Base-by-base conservation (phyloP, 805 yeast species). In the Phaffomyces opuntiae region DNA sequence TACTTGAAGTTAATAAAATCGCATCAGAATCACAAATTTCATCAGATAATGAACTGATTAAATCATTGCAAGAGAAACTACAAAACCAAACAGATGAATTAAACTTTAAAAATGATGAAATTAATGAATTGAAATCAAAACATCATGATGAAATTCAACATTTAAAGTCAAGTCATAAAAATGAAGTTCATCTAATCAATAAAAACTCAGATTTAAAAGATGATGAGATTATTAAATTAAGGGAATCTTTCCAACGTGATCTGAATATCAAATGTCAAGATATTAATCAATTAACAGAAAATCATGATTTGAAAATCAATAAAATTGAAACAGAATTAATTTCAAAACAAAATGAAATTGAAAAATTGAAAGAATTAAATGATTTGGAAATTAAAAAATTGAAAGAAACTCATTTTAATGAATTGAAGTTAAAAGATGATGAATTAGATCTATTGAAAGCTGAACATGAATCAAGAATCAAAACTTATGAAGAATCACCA, bases 141-240 rank as follows among this genome's bases (percentile, higher is more conserved):
- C 39, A 33, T 26, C 34, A 45, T 17, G 39, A 48, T 6, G 14
- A 44, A 24, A 24, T 25, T 29, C 24, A 25, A 14, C 34, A 41
- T n/a, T 27, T 9, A 7, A 33, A 33, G 16, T n/a, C 19, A 11
- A 36, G 29, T 17, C 39, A 33, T 19, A 38, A 42, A 36, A 27
- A 45, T 35, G 48, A 45, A 24, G 35, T 45, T 17, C 7, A 16
- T 13, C 17, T 24, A 3, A 40, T 39, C 44, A 42, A 42, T 31
- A 34, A 13, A 3, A 38, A 38, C 13, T 7, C 38, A 8, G 13
- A 25, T 3, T 26, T 19, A 11, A 46, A 42, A 11, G 16, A 19
- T 17, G 38, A 27, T 8, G 16, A 19, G 6, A 7, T 42, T 5
- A 25, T 12, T 9, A 14, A 14, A 9, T 29, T 29, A 4, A 29